Evolutionary conservation across 140 eudicot genomes (phyloP).

Genomic region (Oenanthe javanica): DNA sequence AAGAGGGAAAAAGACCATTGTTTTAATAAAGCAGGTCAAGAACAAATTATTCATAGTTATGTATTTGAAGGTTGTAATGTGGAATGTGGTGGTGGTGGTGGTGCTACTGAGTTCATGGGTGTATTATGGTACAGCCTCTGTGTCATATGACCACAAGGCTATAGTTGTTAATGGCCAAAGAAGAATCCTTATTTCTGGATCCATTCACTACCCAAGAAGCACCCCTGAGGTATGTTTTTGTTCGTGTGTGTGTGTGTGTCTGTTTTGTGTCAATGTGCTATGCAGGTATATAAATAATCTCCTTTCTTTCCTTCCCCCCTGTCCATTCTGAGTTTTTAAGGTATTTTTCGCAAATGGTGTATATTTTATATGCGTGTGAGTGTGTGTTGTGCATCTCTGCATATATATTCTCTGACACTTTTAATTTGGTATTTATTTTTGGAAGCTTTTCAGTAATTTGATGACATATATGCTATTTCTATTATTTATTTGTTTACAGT

Average conservation of each 20-base stretch:
- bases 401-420: not conserved
- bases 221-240: conserved; percentile 71
- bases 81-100: conserved; percentile 22
- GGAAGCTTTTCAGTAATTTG: not conserved
- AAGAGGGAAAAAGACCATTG: conserved; percentile 19
- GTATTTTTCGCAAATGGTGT: not conserved
- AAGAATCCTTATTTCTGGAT: conserved; percentile 89
- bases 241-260: not conserved
- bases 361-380: no score
- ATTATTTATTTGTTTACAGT: not conserved
- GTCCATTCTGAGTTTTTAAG: conserved; percentile 9
- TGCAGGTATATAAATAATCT: not conserved
- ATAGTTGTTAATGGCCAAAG: conserved; percentile 76
- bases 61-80: conserved; percentile 20
- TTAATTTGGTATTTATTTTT: not conserved
- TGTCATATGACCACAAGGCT: conserved; percentile 82
- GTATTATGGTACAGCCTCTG: conserved; percentile 45
- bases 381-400: not conserved
- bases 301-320: not conserved
- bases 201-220: conserved; percentile 96
- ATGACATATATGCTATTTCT: not conserved
- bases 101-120: conserved; percentile 44
- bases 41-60: not conserved
- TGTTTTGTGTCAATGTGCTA: conserved; percentile 16
- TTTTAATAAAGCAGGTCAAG: conserved; percentile 21